Percentiles rank a stretch among this genome's conserved stretches.
Conservation (phyloP, 2,329 filamentous ascomycete genomes). For the Talaromyces sp. region DNA sequence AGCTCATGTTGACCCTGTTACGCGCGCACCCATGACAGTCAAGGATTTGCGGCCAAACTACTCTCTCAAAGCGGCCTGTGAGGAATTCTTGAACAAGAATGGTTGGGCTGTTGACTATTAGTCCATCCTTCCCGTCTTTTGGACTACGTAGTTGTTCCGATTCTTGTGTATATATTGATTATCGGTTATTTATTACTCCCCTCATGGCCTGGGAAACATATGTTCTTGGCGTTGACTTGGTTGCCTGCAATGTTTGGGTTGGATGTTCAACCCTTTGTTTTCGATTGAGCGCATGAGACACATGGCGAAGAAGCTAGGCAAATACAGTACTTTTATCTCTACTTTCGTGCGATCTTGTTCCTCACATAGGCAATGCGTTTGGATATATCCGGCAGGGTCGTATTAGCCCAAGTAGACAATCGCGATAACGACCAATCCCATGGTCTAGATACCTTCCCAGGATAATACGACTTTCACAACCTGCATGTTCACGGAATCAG, state of each 20-base stretch:
- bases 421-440: neutral
- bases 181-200: conserved; percentile 6
- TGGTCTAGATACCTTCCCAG: neutral
- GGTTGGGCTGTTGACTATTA: conserved; percentile 93
- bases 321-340: neutral
- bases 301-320: neutral
- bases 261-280: neutral
- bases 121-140: conserved; percentile 3
- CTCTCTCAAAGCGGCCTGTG: conserved; percentile 73
- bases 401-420: neutral
- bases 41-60: conserved; percentile 77
- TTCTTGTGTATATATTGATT: conserved; percentile 2
- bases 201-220: neutral
- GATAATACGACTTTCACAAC: conserved; percentile 3
- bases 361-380: neutral
- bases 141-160: neutral
- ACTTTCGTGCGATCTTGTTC: neutral
- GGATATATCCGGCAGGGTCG: no score
- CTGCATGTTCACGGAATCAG: neutral
- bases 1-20: conserved; percentile 74
- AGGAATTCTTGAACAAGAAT: conserved; percentile 79
- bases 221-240: conserved; percentile 7
- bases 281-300: neutral
- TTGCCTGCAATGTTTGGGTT: neutral
- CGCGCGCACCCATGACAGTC: conserved; percentile 66